A percentile compares a stretch with the other conserved stretches of the same genome.
Evolutionary conservation across 305 asterid species (phyloP).

Genomic region (Plantago lanceolata): DNA sequence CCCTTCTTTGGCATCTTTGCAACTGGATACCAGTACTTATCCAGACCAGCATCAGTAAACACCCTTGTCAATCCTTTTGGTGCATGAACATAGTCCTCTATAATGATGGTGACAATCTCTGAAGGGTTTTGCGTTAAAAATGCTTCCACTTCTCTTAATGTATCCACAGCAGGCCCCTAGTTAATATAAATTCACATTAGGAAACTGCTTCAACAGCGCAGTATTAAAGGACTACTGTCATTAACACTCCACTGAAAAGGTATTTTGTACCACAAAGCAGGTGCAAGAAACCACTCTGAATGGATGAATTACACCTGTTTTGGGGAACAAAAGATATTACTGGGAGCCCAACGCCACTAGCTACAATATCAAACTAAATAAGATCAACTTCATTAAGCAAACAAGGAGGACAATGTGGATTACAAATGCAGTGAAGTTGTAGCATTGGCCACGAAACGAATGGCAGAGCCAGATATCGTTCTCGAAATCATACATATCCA

Average conservation of each 20-base stretch:
- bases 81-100: conserved; percentile 86
- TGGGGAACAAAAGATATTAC: not conserved
- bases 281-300: not conserved
- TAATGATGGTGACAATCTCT: conserved; percentile 82
- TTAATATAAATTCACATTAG: conserved; percentile 10
- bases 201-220: conserved; percentile 18
- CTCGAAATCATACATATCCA: conserved; percentile 97
- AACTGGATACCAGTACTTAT: conserved; percentile 84
- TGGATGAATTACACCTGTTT: not conserved
- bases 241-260: not conserved
- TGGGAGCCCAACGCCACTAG: not conserved
- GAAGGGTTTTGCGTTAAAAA: conserved; percentile 77
- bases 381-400: conserved; percentile 19
- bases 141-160: conserved; percentile 88
- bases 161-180: conserved; percentile 71
- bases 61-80: conserved; percentile 82
- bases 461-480: conserved; percentile 97
- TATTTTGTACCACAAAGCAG: not conserved
- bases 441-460: conserved; percentile 89
- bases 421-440: conserved; percentile 95
- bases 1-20: conserved; percentile 88
- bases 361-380: not conserved
- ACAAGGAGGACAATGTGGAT: conserved; percentile 20
- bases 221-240: not conserved
- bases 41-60: conserved; percentile 76